Evolutionary conservation across 805 yeast species (phyloP), one percentile per base, ranked within the genome.

Genomic region (Lachancea kluyveri): DNA sequence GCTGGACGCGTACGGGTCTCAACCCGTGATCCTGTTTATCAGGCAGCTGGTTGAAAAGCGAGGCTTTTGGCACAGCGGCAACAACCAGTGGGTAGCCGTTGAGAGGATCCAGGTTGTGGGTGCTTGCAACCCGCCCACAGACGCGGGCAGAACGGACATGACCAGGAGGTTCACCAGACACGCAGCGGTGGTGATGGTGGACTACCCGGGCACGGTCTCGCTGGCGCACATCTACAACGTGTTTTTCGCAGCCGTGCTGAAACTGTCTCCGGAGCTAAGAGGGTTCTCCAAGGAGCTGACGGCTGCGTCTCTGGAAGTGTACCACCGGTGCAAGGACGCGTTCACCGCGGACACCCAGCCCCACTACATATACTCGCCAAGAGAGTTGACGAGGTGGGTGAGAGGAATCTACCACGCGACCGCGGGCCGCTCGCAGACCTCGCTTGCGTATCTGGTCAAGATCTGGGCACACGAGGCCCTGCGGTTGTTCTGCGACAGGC

Each of bases 121-220:
- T 6, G 96, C 97, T 0, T 90, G 97, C 54, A 90, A 90, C 48
- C 92, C 96, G 1, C 79, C 95, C 0, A 67, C 77, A 1, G 94
- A 83, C 54, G 72, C 76, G 3, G 95, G 96, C 0, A 67, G 97
- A 39, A 61, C 68, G 8, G 52, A 50, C 3, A 49, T 90, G 14
- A 62, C 76, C 1, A 48, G 62, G 7, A 59, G 96, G 25, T 79
- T 88, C 43, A 54, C 82, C 27, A 65, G 94, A 5, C 88, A 79
- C 45, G 64, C 73, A 3, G 58, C 79, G 1, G 62, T 85, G 5
- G 42, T 90, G 0, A 71, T 75, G 72, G 81, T 88, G 4, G 94
- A 79, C 40, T 80, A 88, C 48, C 96, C 97, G 0, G 77, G 79
- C 0, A 42, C 43, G 5, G 45, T 49, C 3, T 80, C 96, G 0